Evolutionary conservation across 2,329 filamentous ascomycete species (phyloP).

Genomic region (Neophaeococcomyces aloes): DNA sequence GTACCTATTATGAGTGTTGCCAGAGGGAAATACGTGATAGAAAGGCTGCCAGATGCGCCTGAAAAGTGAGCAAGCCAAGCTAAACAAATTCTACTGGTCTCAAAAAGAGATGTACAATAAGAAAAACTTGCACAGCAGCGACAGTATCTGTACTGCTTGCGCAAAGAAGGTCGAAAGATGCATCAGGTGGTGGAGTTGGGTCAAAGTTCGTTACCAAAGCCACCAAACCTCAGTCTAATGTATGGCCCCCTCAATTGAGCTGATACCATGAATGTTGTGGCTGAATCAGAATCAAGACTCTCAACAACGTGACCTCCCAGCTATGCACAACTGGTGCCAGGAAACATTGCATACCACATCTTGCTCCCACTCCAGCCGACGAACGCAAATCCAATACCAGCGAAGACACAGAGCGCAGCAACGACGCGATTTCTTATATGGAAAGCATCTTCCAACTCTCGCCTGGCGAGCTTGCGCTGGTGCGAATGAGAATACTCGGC

Average conservation of each 20-base stretch:
- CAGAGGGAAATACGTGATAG: constrained; percentile 86
- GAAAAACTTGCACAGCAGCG: too few species aligned
- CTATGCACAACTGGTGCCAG: background rate
- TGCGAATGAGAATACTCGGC: constrained; percentile 46
- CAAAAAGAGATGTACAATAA: too few species aligned
- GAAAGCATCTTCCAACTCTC: constrained; percentile 56
- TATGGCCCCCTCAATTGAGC: too few species aligned
- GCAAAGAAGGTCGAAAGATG: too few species aligned
- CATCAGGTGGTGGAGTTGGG: too few species aligned
- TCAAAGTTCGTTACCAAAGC: too few species aligned
- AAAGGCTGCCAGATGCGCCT: constrained; percentile 75
- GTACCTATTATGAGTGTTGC: constrained; percentile 64
- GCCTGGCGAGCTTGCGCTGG: constrained; percentile 49
- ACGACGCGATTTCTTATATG: constrained; percentile 48
- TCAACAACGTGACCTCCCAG: too few species aligned
- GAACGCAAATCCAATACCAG: constrained; percentile 24
- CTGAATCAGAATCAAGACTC: too few species aligned
- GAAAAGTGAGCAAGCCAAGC: constrained; percentile 40
- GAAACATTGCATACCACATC: constrained; percentile 1
- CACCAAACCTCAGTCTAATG: too few species aligned
- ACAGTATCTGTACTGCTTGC: too few species aligned
- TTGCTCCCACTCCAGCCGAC: constrained; percentile 17
- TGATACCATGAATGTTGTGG: too few species aligned
- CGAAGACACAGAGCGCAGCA: constrained; percentile 35
- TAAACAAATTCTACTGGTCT: too few species aligned